These are phyloP conservation scores for Arxiozyma slooffiae DNA, from an alignment of 1,139 yeast genomes.

Conservation along the genomic window DNA sequence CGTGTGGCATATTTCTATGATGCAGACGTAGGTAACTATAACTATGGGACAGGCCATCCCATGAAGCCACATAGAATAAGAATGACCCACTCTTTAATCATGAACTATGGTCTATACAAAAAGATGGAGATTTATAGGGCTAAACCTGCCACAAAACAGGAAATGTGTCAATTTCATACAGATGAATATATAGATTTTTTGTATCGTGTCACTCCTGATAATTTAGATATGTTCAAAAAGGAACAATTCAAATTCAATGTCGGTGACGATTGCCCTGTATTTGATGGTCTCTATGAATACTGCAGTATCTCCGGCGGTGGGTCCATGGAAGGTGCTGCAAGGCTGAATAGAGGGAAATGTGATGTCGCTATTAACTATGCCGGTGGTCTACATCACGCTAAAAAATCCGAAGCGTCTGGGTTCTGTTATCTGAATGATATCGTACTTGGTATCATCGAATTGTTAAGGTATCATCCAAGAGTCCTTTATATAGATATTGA, in stretches of 20 bases:
- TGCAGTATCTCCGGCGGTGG: constrained; percentile 95
- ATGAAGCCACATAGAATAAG: constrained; percentile 98
- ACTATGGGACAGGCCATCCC: constrained; percentile 97
- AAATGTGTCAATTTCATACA: constrained; percentile 97
- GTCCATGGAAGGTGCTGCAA: constrained; percentile 93
- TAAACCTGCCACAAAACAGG: constrained; percentile 96
- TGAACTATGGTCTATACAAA: constrained; percentile 94
- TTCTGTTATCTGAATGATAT: constrained; percentile 89
- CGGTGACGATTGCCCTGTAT: constrained; percentile 95
- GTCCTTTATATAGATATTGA: constrained; percentile 95
- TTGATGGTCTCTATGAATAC: constrained; percentile 91
- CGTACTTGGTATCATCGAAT: constrained; percentile 81
- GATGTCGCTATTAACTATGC: constrained; percentile 96
- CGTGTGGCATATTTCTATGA: constrained; percentile 60
- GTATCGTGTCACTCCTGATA: constrained; percentile 89
- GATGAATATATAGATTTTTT: constrained; percentile 94
- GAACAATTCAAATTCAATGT: constrained; percentile 93
- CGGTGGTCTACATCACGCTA: constrained; percentile 95
- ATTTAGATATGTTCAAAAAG: constrained; percentile 79
- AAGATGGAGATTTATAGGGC: constrained; percentile 96
- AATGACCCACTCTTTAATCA: constrained; percentile 94
- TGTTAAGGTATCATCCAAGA: constrained; percentile 83
- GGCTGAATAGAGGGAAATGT: constrained; percentile 84
- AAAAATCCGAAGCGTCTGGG: constrained; percentile 90
- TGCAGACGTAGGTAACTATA: constrained; percentile 92